phyloP scores from a whole-genome alignment of 2,329 filamentous ascomycete species.

The Hymenoscyphus occultus region DNA sequence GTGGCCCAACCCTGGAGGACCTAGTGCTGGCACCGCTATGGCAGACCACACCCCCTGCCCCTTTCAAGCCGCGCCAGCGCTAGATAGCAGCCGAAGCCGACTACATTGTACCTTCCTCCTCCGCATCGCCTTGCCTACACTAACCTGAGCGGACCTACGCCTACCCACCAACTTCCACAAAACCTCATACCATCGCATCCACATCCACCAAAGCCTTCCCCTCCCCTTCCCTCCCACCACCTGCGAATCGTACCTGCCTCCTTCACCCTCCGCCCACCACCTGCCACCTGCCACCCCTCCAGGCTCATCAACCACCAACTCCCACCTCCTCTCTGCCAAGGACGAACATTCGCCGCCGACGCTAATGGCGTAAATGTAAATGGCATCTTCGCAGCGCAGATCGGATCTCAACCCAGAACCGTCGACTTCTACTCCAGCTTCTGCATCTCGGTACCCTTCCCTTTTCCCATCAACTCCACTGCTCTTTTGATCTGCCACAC shows the following conservation, averaged over 20 bases:
- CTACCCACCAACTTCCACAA: neutral
- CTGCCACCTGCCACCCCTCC: neutral
- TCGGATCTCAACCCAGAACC: constrained; percentile 22
- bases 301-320: neutral
- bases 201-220: neutral
- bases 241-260: neutral
- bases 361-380: constrained; percentile 19
- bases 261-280: neutral
- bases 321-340: neutral
- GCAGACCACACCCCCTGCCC: neutral
- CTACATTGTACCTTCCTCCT: neutral
- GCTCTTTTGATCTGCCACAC: constrained; percentile 11
- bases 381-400: constrained; percentile 22
- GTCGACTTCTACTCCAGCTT: constrained; percentile 17
- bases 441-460: constrained; percentile 24
- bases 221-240: neutral
- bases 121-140: neutral
- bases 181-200: neutral
- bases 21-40: neutral
- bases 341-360: constrained; percentile 11
- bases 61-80: neutral
- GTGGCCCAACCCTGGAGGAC: too few relatives aligned
- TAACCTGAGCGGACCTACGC: neutral
- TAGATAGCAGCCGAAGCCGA: too few relatives aligned
- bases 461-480: constrained; percentile 17